phyloP scores from a whole-genome alignment of 331 rosid genomes.

The Dryas integrifolia region DNA sequence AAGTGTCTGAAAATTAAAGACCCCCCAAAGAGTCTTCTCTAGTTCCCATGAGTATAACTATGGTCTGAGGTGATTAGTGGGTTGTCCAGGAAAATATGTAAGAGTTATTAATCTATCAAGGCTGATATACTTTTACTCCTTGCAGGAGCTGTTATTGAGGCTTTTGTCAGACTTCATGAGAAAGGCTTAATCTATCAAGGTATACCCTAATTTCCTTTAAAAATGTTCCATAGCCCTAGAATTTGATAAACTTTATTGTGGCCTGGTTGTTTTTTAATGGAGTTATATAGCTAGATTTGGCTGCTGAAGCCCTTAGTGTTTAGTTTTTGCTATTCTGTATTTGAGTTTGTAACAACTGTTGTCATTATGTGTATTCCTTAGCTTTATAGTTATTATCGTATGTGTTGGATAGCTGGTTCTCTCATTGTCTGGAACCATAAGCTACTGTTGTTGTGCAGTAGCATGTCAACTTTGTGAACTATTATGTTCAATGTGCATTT shows the following conservation, averaged over 20 bases:
- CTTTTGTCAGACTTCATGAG: conserved; percentile 92
- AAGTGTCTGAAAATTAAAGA: conserved; percentile 30
- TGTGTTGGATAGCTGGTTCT: not conserved
- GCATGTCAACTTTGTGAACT: not conserved
- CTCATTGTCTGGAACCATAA: not conserved
- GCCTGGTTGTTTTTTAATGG: conserved; percentile 4
- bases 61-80: not conserved
- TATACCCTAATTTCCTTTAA: conserved; percentile 30
- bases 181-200: conserved; percentile 97
- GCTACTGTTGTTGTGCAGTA: not conserved
- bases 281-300: not conserved
- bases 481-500: not conserved
- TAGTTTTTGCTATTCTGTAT: not conserved
- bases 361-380: not conserved
- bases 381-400: not conserved
- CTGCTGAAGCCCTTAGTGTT: not conserved
- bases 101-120: not conserved
- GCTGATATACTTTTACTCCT: conserved; percentile 22
- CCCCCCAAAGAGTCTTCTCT: not conserved
- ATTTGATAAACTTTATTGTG: not conserved
- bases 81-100: not conserved
- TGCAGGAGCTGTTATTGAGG: conserved; percentile 93
- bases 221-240: not conserved
- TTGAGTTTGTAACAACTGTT: not conserved
- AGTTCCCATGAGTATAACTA: not conserved